Evolutionary conservation across 148 eudicot species (phyloP), one percentile per base, ranked within the genome.

Genomic region (Pouteria glomerata): DNA sequence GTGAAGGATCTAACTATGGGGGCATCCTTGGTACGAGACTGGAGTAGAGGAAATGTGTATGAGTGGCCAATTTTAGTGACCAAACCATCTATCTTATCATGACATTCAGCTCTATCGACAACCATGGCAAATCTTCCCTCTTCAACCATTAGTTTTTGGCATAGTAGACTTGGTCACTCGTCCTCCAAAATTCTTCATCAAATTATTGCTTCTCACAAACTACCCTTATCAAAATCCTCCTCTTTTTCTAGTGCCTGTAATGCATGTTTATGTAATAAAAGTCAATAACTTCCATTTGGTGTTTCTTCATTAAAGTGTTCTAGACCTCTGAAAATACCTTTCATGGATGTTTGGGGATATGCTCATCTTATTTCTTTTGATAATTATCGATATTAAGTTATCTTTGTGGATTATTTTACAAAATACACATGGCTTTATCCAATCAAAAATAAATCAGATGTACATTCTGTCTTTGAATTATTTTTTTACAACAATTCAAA

Each of bases 351-450:
- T 15, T 14, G 27, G 31, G 33, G 24, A 16, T 0, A 0, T 47
- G 14, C 51, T 47, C 51, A 14, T 14, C 2, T 47, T 11, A 47
- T 3, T 4, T 58, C 57, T 1, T 12, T 30, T 60, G 66, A 71
- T 41, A 16, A 29, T 0, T 71, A 8, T 24, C 16, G 5, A 6
- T 71, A 35, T 45, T 71, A 59, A 39, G 44, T 71, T 4, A 59
- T 60, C 39, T 59, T 71, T 71, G 57, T 60, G 3, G 44, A 39
- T 39, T 39, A 39, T 10, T 39, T 4, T 39, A 39, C 44, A 39
- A 39, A 39, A 39, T 39, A 71, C 21, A 57, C 42, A 0, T 58
- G 65, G 66, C 21, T 71, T 13, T 71, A 55, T 44, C 66, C 29
- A 6, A 15, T 71, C 0, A 57, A 42, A 60, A 27, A 42, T 0